These are phyloP conservation scores for Euphrasia arctica DNA, from an alignment of 305 asterid genomes.

Conservation along the genomic window DNA sequence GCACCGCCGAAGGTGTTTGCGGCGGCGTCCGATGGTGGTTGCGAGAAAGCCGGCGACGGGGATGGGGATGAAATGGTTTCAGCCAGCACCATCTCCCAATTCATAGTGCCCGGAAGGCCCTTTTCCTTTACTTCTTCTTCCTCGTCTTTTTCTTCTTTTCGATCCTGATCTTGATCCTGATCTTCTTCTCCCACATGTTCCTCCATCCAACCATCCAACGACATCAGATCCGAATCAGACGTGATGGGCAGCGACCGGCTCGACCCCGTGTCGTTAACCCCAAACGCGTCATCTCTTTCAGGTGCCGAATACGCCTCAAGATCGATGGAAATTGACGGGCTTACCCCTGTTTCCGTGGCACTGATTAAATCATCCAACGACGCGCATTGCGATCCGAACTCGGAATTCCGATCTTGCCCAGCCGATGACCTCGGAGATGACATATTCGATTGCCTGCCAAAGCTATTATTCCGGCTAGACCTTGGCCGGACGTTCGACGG, in stretches of 20 bases:
- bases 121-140: conserved; percentile 21
- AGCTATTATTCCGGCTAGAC: conserved; percentile 30
- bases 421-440: conserved; percentile 39
- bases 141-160: neutral
- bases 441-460: conserved; percentile 50
- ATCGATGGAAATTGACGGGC: conserved; percentile 69
- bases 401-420: conserved; percentile 36
- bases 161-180: neutral
- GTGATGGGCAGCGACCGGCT: conserved; percentile 62
- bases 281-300: conserved; percentile 38
- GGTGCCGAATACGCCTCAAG: conserved; percentile 56
- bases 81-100: conserved; percentile 48
- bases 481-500: neutral
- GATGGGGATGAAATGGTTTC: conserved; percentile 28
- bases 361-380: conserved; percentile 78
- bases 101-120: conserved; percentile 24
- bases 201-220: conserved; percentile 62
- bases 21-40: conserved; percentile 22
- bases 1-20: conserved; percentile 31
- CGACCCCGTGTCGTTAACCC: conserved; percentile 55
- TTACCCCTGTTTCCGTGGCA: conserved; percentile 50
- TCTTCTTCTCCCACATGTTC: conserved; percentile 15
- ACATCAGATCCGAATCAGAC: conserved; percentile 60
- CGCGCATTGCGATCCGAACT: conserved; percentile 47
- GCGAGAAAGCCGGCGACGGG: conserved; percentile 7